Conservation (phyloP, 805 yeast species). For the Wickerhamomyces pijperi region DNA sequence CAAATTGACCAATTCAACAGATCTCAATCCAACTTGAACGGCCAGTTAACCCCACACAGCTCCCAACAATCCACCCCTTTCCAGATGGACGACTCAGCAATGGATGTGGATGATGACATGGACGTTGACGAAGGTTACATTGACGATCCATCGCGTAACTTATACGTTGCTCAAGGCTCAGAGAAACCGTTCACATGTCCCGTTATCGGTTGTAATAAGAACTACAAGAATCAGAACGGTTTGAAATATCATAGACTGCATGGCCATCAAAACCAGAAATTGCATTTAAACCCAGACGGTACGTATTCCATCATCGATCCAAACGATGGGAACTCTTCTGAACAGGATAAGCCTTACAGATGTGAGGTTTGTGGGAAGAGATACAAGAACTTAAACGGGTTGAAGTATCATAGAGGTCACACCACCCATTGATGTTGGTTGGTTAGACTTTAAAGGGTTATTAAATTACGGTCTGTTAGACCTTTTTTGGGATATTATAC, state of each 20-base stretch:
- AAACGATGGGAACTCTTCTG: conserved; percentile 87
- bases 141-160: conserved; percentile 92
- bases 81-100: conserved; percentile 21
- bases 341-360: conserved; percentile 95
- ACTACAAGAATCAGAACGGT: conserved; percentile 95
- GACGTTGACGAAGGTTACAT: conserved; percentile 69
- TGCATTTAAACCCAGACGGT: conserved; percentile 87
- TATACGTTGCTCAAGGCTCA: conserved; percentile 88
- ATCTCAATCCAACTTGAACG: not conserved
- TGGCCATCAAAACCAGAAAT: conserved; percentile 93
- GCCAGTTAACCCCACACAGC: conserved; percentile 4
- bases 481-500: too few relatives aligned
- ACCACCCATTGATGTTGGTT: conserved; percentile 60
- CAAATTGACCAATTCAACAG: not conserved
- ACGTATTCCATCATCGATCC: conserved; percentile 90
- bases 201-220: conserved; percentile 95
- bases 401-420: conserved; percentile 95
- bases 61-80: conserved; percentile 17
- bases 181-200: conserved; percentile 96
- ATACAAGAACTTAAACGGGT: conserved; percentile 89
- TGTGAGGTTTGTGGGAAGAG: conserved; percentile 98
- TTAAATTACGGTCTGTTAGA: too few relatives aligned
- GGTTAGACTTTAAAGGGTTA: too few relatives aligned
- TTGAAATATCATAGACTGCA: conserved; percentile 89
- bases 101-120: conserved; percentile 29